Percentiles rank a stretch among this genome's conserved stretches.
Conservation (phyloP, 331 rosid genomes). For the Acacia pycnantha region DNA sequence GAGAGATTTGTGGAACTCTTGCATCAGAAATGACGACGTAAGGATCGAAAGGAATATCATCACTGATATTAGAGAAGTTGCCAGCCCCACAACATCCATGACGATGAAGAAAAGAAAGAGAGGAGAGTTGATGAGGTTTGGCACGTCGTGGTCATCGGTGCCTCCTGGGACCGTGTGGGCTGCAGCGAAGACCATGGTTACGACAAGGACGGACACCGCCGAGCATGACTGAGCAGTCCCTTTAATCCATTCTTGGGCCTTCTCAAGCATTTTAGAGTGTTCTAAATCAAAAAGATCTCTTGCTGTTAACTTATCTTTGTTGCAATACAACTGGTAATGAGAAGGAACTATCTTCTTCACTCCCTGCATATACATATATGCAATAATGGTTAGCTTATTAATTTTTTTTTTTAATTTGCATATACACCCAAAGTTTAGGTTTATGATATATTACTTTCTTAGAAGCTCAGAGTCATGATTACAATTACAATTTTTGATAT, state of each 20-base stretch:
- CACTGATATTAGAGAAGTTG: neutral
- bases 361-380: neutral
- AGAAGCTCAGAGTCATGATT: too few species aligned
- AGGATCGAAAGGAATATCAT: conserved; percentile 8
- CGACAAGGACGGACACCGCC: neutral
- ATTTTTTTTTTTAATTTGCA: neutral
- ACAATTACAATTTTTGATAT: too few species aligned
- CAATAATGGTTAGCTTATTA: neutral
- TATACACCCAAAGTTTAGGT: too few species aligned
- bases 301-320: neutral
- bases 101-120: conserved; percentile 4
- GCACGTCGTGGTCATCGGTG: neutral
- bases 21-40: neutral
- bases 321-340: neutral
- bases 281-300: neutral
- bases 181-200: neutral
- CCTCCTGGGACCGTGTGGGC: neutral
- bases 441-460: too few species aligned
- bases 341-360: neutral
- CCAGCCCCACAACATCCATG: neutral
- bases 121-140: neutral
- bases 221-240: conserved; percentile 3
- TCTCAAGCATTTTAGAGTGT: too few species aligned
- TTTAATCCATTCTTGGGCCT: conserved; percentile 4
- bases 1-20: neutral